These are phyloP conservation scores for Suhomyces choctaworum DNA, from an alignment of 1,139 yeast species.

Conservation along the genomic window DNA sequence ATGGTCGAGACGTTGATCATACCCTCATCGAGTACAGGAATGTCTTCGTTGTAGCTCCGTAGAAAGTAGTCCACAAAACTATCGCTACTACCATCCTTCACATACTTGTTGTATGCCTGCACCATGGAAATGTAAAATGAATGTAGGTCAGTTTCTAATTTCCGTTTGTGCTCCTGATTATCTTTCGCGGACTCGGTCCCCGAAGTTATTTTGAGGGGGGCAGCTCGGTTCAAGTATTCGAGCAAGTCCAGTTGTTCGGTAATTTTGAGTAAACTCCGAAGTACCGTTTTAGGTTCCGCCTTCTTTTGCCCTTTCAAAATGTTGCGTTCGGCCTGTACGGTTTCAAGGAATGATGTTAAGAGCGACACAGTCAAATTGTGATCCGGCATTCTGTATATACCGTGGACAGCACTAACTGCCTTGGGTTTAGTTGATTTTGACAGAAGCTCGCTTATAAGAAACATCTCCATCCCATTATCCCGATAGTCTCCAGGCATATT, in stretches of 20 bases:
- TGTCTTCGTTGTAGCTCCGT: constrained; percentile 48
- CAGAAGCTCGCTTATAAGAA: constrained; percentile 2
- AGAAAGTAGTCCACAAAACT: constrained; percentile 41
- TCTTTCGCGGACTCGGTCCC: constrained; percentile 3
- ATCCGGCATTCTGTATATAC: constrained; percentile 14
- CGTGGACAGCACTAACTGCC: neutral
- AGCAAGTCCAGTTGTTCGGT: constrained; percentile 23
- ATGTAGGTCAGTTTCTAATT: constrained; percentile 21
- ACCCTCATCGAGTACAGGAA: constrained; percentile 27
- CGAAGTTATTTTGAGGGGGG: constrained; percentile 1
- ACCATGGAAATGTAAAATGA: constrained; percentile 31
- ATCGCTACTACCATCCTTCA: constrained; percentile 16
- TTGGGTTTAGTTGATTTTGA: neutral
- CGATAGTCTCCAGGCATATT: neutral
- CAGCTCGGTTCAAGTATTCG: constrained; percentile 25
- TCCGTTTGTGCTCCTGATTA: constrained; percentile 12
- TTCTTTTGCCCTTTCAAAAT: neutral
- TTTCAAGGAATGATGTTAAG: constrained; percentile 13
- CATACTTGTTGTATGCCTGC: constrained; percentile 22
- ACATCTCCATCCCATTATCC: constrained; percentile 12
- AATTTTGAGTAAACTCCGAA: constrained; percentile 24
- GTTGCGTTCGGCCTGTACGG: constrained; percentile 7
- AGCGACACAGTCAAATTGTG: constrained; percentile 8
- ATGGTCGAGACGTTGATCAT: constrained; percentile 58
- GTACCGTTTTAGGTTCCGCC: constrained; percentile 19